A percentile compares a stretch with the other conserved stretches of the same genome.
phyloP scores from a whole-genome alignment of 148 eudicot genomes.

The Camellia lanceoleosa region DNA sequence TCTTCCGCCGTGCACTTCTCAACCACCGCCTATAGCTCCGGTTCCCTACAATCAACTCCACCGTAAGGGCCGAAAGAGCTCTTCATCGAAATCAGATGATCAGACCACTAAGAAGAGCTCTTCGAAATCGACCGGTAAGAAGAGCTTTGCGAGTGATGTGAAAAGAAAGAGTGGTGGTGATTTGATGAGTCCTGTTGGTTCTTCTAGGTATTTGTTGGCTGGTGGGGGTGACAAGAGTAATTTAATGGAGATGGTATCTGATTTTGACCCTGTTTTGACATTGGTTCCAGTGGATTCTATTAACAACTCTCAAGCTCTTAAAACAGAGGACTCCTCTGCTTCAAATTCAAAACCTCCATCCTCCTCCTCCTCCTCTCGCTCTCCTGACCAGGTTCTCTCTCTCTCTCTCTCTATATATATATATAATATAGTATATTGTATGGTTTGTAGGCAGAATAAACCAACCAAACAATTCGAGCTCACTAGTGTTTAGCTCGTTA shows the following conservation, averaged over 20 bases:
- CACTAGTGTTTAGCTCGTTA: too few relatives aligned
- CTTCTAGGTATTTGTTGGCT: constrained; percentile 60
- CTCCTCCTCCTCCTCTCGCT: constrained; percentile 16
- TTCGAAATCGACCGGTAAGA: constrained; percentile 4
- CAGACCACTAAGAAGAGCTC: constrained; percentile 11
- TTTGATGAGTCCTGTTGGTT: constrained; percentile 57
- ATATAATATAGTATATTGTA: background rate
- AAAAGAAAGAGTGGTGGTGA: constrained; percentile 40
- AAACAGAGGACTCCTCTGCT: constrained; percentile 16
- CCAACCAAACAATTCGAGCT: too few relatives aligned
- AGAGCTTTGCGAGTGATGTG: background rate
- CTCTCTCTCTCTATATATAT: background rate
- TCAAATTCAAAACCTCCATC: constrained; percentile 16
- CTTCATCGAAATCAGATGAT: constrained; percentile 5
- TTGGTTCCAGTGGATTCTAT: constrained; percentile 10
- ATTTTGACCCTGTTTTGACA: constrained; percentile 40
- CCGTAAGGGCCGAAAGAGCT: constrained; percentile 10
- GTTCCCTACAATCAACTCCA: constrained; percentile 17
- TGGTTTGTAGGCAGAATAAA: too few relatives aligned
- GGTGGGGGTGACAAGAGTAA: constrained; percentile 23
- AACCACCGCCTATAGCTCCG: constrained; percentile 13
- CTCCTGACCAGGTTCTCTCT: constrained; percentile 40
- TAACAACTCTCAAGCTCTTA: constrained; percentile 5
- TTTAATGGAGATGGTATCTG: constrained; percentile 34
- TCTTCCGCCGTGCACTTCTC: constrained; percentile 23